Evolutionary conservation across 108 stramenopile species (phyloP).

Genomic region (Cyclotella sp.): DNA sequence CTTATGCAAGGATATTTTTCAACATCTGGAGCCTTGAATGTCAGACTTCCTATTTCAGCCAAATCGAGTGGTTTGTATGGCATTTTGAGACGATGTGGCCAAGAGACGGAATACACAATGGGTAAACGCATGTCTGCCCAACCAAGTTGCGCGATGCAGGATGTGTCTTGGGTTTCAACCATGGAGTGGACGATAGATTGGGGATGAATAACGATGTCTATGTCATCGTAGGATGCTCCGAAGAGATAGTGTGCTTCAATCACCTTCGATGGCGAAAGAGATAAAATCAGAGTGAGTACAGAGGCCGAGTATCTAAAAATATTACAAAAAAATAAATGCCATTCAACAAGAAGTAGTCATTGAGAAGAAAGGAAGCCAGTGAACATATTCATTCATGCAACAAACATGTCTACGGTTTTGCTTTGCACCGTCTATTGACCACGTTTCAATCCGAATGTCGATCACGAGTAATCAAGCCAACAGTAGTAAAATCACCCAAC

Average conservation of each 20-base stretch:
- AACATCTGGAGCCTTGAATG: slow-evolving; percentile 89
- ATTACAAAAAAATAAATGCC: no score
- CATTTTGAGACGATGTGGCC: slow-evolving; percentile 96
- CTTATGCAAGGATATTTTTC: slow-evolving; percentile 95
- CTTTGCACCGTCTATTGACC: no score
- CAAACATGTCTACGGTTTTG: no score
- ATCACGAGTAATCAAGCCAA: no score
- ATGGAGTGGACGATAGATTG: slow-evolving; percentile 97
- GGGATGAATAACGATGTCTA: slow-evolving; percentile 97
- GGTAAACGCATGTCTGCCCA: slow-evolving; percentile 99
- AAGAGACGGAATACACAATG: slow-evolving; percentile 93
- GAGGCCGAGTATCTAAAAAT: neutral
- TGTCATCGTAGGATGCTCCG: slow-evolving; percentile 96
- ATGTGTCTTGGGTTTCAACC: slow-evolving; percentile 96
- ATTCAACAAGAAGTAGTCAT: neutral
- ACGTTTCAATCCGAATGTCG: no score
- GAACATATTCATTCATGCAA: no score
- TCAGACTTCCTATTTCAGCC: slow-evolving; percentile 81
- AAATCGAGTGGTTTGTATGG: slow-evolving; percentile 88
- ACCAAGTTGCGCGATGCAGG: slow-evolving; percentile 94
- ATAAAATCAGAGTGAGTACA: neutral
- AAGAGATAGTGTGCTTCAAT: slow-evolving; percentile 98
- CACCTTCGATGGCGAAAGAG: slow-evolving; percentile 57
- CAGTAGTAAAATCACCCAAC: no score
- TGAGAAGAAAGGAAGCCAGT: neutral